phyloP scores from a whole-genome alignment of 495 filamentous ascomycete species.

The Aspergillus taichungensis region DNA sequence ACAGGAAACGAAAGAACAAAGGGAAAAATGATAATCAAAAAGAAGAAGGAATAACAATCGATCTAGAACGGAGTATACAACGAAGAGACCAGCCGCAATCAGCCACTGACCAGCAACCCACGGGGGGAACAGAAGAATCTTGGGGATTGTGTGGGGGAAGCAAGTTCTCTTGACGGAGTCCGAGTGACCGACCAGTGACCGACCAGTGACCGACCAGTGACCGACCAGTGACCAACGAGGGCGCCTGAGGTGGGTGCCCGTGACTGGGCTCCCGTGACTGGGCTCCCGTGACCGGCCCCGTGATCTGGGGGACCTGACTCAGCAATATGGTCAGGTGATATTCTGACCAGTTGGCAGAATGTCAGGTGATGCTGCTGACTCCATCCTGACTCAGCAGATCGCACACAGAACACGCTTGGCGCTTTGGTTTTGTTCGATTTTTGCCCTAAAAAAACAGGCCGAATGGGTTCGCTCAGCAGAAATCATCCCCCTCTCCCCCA shows the following conservation, averaged over 20 bases:
- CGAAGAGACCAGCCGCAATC: not conserved
- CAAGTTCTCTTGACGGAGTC: too few relatives aligned
- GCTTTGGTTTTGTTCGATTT: constrained; percentile 27
- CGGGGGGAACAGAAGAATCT: not conserved
- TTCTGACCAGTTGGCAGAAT: not conserved
- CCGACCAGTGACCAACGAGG: too few relatives aligned
- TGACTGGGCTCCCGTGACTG: too few relatives aligned
- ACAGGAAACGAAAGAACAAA: not conserved
- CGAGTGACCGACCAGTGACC: too few relatives aligned
- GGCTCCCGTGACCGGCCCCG: too few relatives aligned
- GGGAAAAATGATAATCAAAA: constrained; percentile 1
- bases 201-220: too few relatives aligned
- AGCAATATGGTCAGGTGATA: constrained; percentile 2
- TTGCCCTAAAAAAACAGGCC: constrained; percentile 31
- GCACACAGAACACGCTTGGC: constrained; percentile 28
- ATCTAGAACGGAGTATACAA: constrained; percentile 6
- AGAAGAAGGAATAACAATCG: constrained; percentile 5
- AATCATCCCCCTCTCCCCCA: not conserved
- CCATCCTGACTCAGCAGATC: constrained; percentile 24
- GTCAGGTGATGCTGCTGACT: constrained; percentile 12
- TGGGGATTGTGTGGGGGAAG: too few relatives aligned
- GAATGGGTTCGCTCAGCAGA: constrained; percentile 20
- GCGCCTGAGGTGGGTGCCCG: too few relatives aligned
- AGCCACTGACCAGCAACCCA: too few relatives aligned
- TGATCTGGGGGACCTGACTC: not conserved